Base-by-base conservation (phyloP, 768 basidiomycete species). In the Amanita rubescens region DNA sequence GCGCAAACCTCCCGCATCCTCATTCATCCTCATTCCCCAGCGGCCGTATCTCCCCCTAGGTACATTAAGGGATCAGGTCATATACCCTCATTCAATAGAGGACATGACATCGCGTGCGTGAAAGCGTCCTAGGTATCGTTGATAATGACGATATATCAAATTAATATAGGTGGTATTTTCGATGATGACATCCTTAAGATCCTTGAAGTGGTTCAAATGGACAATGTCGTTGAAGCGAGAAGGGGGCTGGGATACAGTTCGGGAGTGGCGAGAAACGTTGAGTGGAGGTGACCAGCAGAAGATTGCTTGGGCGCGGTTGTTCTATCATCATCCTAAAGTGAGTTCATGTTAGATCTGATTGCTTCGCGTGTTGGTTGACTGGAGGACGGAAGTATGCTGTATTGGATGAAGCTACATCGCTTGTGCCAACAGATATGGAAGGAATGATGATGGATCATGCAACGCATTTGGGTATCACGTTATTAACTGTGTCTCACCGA, bases 281-380 rank as follows among this genome's bases (percentile, higher is more conserved):
- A 93, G 90, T 63, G 94, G 95, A 1, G 94, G 94, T 17, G 95
- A 96, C 67, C 92, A 98, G 67, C 94, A 98, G 70, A 85, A 94
- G 71, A 87, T 98, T 54, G 95, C 95, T 0, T 97, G 95, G 93
- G 95, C 93, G 11, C 74, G 95, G 59, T 67, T 99, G 59, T 99
- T 97, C 65, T 99, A 99, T 67, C 95, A 98, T 64, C 74, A 78
- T 54, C 95, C 95, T 9, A 94, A 92, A 78, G 92, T 84, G 57
- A 58, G 75, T 24, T 37, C 12, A 20, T 37, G 2, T 44, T n/a
- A 17, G 14, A 1, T 12, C 14, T 20, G 33, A 42, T 27, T 25
- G 22, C 35, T 27, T 35, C 35, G 49, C 53, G 34, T 57, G 56
- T 51, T 39, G 54, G 30, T 25, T 25, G n/a, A n/a, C n/a, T n/a